A percentile compares a stretch with the other conserved stretches of the same genome.
Evolutionary conservation across 2,329 filamentous ascomycete species (phyloP).

Genomic region (Colletotrichum liriopes): DNA sequence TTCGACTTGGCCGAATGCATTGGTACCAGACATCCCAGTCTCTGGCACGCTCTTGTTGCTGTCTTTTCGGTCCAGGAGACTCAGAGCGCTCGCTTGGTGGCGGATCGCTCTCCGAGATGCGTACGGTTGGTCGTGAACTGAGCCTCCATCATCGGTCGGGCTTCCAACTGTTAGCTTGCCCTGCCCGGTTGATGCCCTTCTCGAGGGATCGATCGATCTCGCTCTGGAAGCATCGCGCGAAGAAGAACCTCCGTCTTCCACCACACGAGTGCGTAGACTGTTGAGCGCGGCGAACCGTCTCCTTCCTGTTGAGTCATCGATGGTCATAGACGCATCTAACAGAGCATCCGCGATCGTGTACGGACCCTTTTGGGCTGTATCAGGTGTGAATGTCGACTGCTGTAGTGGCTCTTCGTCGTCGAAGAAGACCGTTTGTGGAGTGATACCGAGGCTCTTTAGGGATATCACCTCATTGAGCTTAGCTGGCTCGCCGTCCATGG

Average conservation of each 20-base stretch:
- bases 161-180: slow-evolving; percentile 46
- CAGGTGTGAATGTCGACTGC: slow-evolving; percentile 52
- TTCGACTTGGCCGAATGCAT: slow-evolving; percentile 73
- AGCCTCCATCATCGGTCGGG: slow-evolving; percentile 53
- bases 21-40: slow-evolving; percentile 72
- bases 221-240: slow-evolving; percentile 49
- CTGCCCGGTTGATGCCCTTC: slow-evolving; percentile 52
- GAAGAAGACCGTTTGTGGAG: slow-evolving; percentile 92
- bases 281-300: slow-evolving; percentile 68
- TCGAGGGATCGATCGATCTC: slow-evolving; percentile 57
- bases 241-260: slow-evolving; percentile 46
- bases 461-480: slow-evolving; percentile 81
- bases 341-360: slow-evolving; percentile 93
- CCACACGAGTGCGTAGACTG: slow-evolving; percentile 47
- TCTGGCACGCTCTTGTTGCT: slow-evolving; percentile 72
- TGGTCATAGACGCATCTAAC: slow-evolving; percentile 91
- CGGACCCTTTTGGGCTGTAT: slow-evolving; percentile 61
- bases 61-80: slow-evolving; percentile 72
- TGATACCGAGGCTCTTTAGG: slow-evolving; percentile 82
- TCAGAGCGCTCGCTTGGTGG: slow-evolving; percentile 73
- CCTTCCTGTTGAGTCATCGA: slow-evolving; percentile 77
- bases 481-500: slow-evolving; percentile 53
- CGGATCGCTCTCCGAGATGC: slow-evolving; percentile 64
- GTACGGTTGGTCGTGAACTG: slow-evolving; percentile 59
- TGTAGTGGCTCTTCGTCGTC: slow-evolving; percentile 82